A percentile compares a stretch with the other conserved stretches of the same genome.
Evolutionary conservation across 2,329 filamentous ascomycete species (phyloP).

Genomic region (Arthroderma uncinatum): DNA sequence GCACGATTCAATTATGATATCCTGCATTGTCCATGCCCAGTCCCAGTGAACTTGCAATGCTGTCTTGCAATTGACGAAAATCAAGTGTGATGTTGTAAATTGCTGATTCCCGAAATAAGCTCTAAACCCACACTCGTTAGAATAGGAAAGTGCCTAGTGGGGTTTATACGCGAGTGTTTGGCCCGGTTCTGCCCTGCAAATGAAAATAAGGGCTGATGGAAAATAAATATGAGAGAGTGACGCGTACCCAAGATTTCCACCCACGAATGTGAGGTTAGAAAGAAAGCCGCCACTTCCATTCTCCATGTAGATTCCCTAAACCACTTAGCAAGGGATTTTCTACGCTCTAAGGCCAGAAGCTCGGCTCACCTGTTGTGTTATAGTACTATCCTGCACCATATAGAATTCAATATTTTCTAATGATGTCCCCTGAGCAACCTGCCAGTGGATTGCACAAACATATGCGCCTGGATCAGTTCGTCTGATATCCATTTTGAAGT

Average conservation of each 20-base stretch:
- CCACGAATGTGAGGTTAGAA: conserved; percentile 47
- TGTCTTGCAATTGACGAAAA: conserved; percentile 41
- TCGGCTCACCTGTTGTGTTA: conserved; percentile 5
- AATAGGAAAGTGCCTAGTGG: too few relatives aligned
- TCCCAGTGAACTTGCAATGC: conserved; percentile 48
- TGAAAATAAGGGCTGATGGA: too few relatives aligned
- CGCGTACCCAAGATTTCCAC: conserved; percentile 44
- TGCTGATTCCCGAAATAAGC: conserved; percentile 48
- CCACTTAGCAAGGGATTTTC: background rate
- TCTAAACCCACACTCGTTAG: too few relatives aligned
- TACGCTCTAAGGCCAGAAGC: background rate
- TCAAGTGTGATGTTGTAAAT: conserved; percentile 45
- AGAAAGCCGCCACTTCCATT: conserved; percentile 47
- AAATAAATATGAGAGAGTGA: background rate
- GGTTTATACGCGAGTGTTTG: background rate
- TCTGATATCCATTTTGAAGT: conserved; percentile 20
- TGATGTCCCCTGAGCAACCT: conserved; percentile 12
- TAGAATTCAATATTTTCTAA: conserved; percentile 58
- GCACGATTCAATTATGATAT: conserved; percentile 42
- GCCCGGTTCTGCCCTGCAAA: too few relatives aligned
- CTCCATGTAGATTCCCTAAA: conserved; percentile 21
- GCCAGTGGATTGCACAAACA: conserved; percentile 21
- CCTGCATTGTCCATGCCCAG: conserved; percentile 47
- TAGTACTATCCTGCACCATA: conserved; percentile 41
- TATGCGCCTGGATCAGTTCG: conserved; percentile 29